Base-by-base conservation (phyloP, 164 flowering plant species). In the Warburgia ugandensis region DNA sequence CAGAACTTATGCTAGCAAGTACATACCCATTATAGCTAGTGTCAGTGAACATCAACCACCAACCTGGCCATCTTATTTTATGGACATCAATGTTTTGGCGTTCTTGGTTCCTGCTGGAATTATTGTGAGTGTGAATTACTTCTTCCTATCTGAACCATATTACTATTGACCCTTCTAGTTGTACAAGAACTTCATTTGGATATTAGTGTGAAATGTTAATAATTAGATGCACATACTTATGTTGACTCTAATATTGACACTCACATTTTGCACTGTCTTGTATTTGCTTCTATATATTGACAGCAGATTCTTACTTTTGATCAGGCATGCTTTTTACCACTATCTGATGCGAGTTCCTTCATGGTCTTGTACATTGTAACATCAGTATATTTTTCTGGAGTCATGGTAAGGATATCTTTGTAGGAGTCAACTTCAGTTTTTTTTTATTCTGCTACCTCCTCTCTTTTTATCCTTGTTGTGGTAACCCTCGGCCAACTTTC, bases 11-110 rank as follows among this genome's bases (percentile, higher is more conserved):
- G 99, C 99, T 28, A 94, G 99, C 96, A 94, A 94, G 71, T 94
- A 94, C 59, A 94, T 94, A 57, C 99, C 99, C 31, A 94, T 94
- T 55, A 94, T 94, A 66, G 99, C 99, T 22, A 94, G 99, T 73
- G 99, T 94, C 26, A 94, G 99, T 77, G 99, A 94, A 69, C 99
- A 94, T 75, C 99, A 94, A 54, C 99, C 99, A 6, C 99, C 99
- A 47, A 94, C 99, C 16, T 94, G 99, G 99, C 99, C 99, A 13
- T 94, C 99, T 17, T 94, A 94, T 73, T 94, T 94, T 52, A 94
- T 94, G 99, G 97, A 94, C 71, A 86, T 94, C 31, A 94, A 94
- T 73, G 84, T 89, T 35, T 66, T 94, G 74, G 99, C 99, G 2
- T 89, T 94, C 77, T 75, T 89, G 80, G 99, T 94, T 67, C 99